Evolutionary conservation across 805 yeast species (phyloP), one percentile per base, ranked within the genome.

Genomic region (Sugiyamaella valdiviana): DNA sequence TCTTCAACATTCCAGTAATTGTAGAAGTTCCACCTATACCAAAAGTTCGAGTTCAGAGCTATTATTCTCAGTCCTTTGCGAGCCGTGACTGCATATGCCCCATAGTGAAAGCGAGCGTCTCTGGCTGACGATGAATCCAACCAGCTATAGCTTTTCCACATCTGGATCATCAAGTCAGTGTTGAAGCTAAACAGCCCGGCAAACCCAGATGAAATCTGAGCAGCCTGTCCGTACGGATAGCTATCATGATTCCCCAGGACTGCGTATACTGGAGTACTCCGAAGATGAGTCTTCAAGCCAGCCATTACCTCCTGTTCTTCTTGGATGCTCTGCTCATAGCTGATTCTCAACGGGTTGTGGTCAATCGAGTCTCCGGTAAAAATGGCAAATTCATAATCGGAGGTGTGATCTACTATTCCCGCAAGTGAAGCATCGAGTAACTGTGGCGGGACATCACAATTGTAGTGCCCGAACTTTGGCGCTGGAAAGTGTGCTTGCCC

Each of bases 291-390:
- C 55, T 82, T 82, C 71, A 82, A 70, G 50, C 79, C 74, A 1
- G 75, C 61, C 24, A 63, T 61, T 45, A 70, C 71, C 61, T 82
- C 85, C 80, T 74, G 16, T 80, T 86, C 58, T 81, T 81, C 58
- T 83, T 14, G 82, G 67, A 9, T 63, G 56, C 14, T 47, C 54
- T 16, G 86, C n/a, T 82, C 78, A 23, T 67, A 62, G 50, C 74
- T 63, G 29, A 81, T 75, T 54, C 71, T 68, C 41, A 78, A 71
- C n/a, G 68, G 57, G 48, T 75, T 78, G 59, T 83, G 90, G 61
- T 82, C 88, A 46, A 82, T 82, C 60, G 82, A 69, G 59, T 83
- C 89, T 50, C 89, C 89, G 3, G 88, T 83, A 70, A 83, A 83
- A 36, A 83, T 63, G 2, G 83, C 73, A 58, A 82, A 82, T 45